Conservation (phyloP, 306 rosid genomes). For the Castanea sativa region DNA sequence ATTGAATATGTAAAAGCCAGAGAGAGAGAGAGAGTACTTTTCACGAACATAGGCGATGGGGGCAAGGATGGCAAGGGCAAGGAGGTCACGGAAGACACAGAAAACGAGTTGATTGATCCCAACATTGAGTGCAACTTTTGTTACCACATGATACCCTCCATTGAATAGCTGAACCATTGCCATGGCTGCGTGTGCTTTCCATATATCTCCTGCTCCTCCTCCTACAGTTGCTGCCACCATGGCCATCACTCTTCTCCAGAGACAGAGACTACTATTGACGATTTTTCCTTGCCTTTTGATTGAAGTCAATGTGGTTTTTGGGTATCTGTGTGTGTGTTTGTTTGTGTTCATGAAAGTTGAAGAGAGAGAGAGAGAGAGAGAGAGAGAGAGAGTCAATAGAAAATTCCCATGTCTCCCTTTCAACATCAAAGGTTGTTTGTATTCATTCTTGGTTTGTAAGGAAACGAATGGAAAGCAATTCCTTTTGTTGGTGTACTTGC, state of each 20-base stretch:
- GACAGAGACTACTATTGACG: too few relatives aligned
- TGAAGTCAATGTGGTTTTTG: not conserved
- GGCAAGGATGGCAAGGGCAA: constrained; percentile 69
- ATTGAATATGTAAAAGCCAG: not conserved
- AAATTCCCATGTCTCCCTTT: not conserved
- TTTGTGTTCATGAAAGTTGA: too few relatives aligned
- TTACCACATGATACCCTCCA: constrained; percentile 90
- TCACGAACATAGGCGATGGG: constrained; percentile 75
- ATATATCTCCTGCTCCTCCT: constrained; percentile 34
- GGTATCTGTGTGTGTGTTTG: too few relatives aligned
- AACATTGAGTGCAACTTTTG: constrained; percentile 89
- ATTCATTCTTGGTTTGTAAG: not conserved
- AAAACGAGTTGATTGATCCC: constrained; percentile 84
- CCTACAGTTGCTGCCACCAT: constrained; percentile 34
- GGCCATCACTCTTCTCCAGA: constrained; percentile 1
- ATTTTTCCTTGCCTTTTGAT: not conserved
- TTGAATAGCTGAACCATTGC: constrained; percentile 66
- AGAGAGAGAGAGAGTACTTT: constrained; percentile 40
- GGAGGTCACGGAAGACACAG: constrained; percentile 71
- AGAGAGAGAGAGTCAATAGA: too few relatives aligned
- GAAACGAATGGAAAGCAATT: not conserved
- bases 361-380: too few relatives aligned
- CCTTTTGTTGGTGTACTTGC: too few relatives aligned
- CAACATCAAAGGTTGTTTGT: not conserved
- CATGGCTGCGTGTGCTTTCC: constrained; percentile 79